Base-by-base conservation (phyloP, 768 basidiomycete genomes). In the Neoboletus brunneissimus region DNA sequence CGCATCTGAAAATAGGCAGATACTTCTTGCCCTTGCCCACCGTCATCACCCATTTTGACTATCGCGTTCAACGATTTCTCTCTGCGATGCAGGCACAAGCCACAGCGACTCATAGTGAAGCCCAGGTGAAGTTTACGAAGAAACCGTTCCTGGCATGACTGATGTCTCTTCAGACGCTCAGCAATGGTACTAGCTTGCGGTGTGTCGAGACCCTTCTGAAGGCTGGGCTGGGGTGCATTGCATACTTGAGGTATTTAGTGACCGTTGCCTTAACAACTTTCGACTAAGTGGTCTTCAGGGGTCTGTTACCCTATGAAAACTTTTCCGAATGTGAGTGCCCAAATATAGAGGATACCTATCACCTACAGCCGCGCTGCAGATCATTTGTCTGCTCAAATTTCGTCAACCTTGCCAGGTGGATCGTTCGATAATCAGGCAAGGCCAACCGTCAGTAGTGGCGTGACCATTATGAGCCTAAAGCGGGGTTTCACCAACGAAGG, bases 401-500 rank as follows among this genome's bases (percentile, higher is more conserved):
- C 72, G 11, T 68, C 74, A 15, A 67, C 68, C 8, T 60, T 66
- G 23, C 59, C 69, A 2, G 72, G 73, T 8, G 60, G 69, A 12
- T 74, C 74, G 25, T 79, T 80, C 45, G 75, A 76, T 56, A 70
- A 64, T 59, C 71, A 63, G 56, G 62, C 55, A 64, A 67, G 53
- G 57, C 74, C 77, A 49, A 79, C 77, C 59, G 74, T 81, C 23
- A 88, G 84, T 59, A 88, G 84, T 59, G 82, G 84, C 5, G 85
- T 89, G 64, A 84, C 84, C 61, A 83, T 94, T 44, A 91, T 87
- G 75, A 76, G 76, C 13, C 82, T 95, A 64, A 83, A 82, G 29
- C 79, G 88, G 29, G 91, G 90, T 6, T 87, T 84, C 64, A 89
- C 91, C 10, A 84, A 86, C 48, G 93, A 94, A 67, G 93, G 86